Percentiles rank a stretch among this genome's conserved stretches.
Evolutionary conservation across 2,329 filamentous ascomycete species (phyloP).

Genomic region (Sphaerulina populicola): DNA sequence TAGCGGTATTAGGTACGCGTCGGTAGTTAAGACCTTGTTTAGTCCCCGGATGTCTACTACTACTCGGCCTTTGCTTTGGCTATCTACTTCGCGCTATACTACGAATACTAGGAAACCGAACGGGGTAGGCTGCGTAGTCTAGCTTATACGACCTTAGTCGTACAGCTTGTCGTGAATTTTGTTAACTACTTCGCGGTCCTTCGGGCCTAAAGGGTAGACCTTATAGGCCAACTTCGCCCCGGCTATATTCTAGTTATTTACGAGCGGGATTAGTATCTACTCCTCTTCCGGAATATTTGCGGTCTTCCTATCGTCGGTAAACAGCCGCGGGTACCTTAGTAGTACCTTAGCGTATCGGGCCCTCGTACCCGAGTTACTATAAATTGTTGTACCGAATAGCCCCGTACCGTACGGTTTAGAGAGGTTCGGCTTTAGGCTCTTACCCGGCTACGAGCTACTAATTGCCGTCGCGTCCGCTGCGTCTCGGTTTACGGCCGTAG

Average conservation of each 20-base stretch:
- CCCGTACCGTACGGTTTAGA: too few relatives aligned
- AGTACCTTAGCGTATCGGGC: too few relatives aligned
- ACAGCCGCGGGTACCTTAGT: background rate
- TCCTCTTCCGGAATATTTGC: background rate
- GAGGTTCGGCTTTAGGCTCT: too few relatives aligned
- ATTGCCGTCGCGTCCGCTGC: too few relatives aligned
- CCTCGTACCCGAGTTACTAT: too few relatives aligned
- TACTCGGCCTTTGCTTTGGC: background rate
- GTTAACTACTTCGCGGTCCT: background rate
- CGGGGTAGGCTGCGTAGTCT: background rate
- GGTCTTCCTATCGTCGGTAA: background rate
- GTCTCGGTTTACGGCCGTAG: too few relatives aligned
- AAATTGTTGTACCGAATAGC: too few relatives aligned
- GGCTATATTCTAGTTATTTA: background rate
- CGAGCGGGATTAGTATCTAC: background rate
- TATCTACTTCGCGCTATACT: background rate
- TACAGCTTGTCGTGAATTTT: background rate
- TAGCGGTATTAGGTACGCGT: conserved; percentile 1
- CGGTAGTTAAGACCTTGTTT: background rate
- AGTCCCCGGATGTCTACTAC: background rate
- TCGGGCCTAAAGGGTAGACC: background rate
- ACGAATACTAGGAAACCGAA: background rate
- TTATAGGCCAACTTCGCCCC: background rate
- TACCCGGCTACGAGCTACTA: too few relatives aligned
- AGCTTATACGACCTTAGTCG: background rate